These are phyloP conservation scores for Thielaviopsis populi DNA, from an alignment of 2,329 filamentous ascomycete species.

Conservation along the genomic window DNA sequence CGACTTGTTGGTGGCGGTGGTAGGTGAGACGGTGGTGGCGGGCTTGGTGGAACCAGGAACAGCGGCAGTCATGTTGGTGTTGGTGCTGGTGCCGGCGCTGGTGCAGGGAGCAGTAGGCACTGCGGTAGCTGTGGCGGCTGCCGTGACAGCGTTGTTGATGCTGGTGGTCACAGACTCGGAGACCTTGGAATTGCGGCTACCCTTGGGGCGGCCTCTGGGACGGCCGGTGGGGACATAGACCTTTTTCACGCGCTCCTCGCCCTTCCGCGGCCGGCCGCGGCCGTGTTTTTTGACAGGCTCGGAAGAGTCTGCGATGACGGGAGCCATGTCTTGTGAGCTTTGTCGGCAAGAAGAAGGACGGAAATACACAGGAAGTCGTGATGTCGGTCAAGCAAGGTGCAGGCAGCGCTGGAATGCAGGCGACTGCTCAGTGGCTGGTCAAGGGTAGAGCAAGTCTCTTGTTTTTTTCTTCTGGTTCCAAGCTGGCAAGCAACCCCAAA, in stretches of 20 bases:
- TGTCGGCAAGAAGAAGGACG: background rate
- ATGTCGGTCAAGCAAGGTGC: background rate
- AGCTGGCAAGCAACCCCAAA: background rate
- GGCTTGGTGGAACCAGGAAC: background rate
- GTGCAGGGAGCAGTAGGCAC: background rate
- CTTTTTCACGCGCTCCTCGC: constrained; percentile 29
- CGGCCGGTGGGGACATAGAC: constrained; percentile 27
- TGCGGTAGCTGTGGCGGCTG: background rate
- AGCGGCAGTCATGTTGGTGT: background rate
- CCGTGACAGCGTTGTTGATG: constrained; percentile 2
- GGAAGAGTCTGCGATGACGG: constrained; percentile 15
- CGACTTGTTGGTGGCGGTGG: constrained; percentile 21
- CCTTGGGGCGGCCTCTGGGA: constrained; percentile 31
- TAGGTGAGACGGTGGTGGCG: background rate
- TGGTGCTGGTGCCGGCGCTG: too few species aligned
- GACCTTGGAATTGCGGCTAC: constrained; percentile 21
- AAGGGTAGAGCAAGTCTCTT: background rate
- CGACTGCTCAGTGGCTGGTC: background rate
- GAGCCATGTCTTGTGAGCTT: constrained; percentile 17
- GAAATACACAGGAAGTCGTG: background rate
- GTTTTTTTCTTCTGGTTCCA: background rate
- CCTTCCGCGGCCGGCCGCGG: constrained; percentile 28
- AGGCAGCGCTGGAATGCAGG: background rate
- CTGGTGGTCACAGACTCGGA: constrained; percentile 13
- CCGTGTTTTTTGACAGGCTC: constrained; percentile 20